phyloP scores from a whole-genome alignment of 371 early-diverging fungal species.

The Actinomortierella ambigua region DNA sequence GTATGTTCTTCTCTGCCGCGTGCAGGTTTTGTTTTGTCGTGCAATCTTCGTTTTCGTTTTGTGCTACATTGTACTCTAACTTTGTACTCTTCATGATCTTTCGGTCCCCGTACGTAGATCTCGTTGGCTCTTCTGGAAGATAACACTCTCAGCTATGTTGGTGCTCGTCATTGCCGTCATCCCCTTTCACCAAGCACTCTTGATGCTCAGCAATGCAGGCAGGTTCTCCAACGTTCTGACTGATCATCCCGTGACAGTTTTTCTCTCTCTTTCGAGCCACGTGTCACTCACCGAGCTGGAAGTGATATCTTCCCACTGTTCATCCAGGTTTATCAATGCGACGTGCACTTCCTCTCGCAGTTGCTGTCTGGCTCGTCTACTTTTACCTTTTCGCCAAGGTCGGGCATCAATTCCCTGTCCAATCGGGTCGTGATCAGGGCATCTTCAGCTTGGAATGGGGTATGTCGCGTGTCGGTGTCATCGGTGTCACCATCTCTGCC shows the following conservation, averaged over 20 bases:
- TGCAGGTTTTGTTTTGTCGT: too few species aligned
- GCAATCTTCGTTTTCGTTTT: background rate
- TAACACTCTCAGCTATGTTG: slow-evolving; percentile 68
- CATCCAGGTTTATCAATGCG: slow-evolving; percentile 37
- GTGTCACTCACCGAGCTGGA: too few species aligned
- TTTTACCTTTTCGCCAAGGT: slow-evolving; percentile 75
- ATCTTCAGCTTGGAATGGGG: slow-evolving; percentile 45
- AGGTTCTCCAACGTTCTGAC: too few species aligned
- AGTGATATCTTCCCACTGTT: too few species aligned
- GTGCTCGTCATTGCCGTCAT: slow-evolving; percentile 69
- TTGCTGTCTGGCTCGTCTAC: slow-evolving; percentile 60
- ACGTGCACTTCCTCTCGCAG: slow-evolving; percentile 52
- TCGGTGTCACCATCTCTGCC: slow-evolving; percentile 93
- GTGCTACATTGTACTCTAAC: background rate
- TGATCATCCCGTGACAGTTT: too few species aligned
- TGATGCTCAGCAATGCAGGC: slow-evolving; percentile 57
- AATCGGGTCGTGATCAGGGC: slow-evolving; percentile 4
- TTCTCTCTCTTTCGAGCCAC: too few species aligned
- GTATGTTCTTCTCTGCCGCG: slow-evolving; percentile 52
- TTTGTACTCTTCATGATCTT: background rate
- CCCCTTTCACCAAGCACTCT: slow-evolving; percentile 78
- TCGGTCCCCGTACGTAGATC: slow-evolving; percentile 49
- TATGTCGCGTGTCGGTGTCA: slow-evolving; percentile 81
- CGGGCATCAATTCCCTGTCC: slow-evolving; percentile 60
- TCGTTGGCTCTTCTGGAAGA: slow-evolving; percentile 80